Evolutionary conservation across 345 rosid genomes (phyloP), one percentile per base, ranked within the genome.

Genomic region (Populus davidiana): DNA sequence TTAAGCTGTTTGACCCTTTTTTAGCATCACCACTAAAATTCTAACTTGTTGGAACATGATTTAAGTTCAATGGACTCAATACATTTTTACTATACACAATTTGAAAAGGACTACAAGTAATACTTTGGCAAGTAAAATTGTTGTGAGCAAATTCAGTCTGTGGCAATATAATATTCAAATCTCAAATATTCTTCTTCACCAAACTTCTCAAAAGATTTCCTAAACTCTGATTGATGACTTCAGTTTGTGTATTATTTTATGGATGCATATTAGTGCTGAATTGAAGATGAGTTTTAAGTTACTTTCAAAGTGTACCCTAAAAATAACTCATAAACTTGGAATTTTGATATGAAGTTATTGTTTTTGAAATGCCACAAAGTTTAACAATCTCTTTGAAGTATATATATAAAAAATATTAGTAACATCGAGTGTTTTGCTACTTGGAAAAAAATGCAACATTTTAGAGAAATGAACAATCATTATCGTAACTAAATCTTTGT

Each of bases 321-420:
- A 71, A 71, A 31, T 71, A 38, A 70, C 74, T 71, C 0, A 13
- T 4, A 7, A 49, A 23, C 10, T 71, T 71, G 11, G 27, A 25
- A 52, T 71, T 62, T 3, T 35, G 39, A 49, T 71, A 59, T 23
- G 39, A 71, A 44, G 63, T 52, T 2, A 71, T 71, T 1, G 8
- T 49, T 33, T 71, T 49, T 25, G 38, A 23, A 71, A 49, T 25
- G 0, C 25, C 63, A 71, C 49, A 62, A 5, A 71, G 39, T 16
- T 25, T 16, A 31, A 71, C 62, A 31, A 49, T 71, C 74, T 71
- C 74, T 2, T 17, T 23, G 20, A 71, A 47, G 63, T 71, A 71
- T 20, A 71, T 25, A 52, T 71, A 0, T 4, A 38, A 8, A 17
- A 11, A 25, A 71, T 38, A 9, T 47, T 1, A 8, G 4, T 27